phyloP scores from a whole-genome alignment of 139 green algal genomes.

The Parachlorella kessleri region DNA sequence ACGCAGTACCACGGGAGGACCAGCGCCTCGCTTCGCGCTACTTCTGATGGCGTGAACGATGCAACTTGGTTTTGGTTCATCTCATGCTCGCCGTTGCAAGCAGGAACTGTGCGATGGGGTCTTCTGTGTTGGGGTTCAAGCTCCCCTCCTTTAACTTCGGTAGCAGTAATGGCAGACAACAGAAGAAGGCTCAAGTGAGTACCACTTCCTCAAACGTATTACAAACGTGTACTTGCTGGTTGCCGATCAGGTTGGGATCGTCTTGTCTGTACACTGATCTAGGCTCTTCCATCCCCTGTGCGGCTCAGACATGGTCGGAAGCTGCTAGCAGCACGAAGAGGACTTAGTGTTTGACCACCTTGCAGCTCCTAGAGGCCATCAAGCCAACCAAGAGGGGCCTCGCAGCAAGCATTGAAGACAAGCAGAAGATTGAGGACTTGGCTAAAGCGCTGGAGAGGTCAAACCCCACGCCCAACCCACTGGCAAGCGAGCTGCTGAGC shows the following conservation, averaged over 20 bases:
- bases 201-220: background rate
- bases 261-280: background rate
- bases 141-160: background rate
- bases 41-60: no score
- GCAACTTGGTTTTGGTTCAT: no score
- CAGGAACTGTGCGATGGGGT: background rate
- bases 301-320: no score
- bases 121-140: background rate
- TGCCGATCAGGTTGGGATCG: background rate
- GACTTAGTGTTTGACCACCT: no score
- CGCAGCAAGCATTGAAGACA: constrained; percentile 49
- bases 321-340: no score
- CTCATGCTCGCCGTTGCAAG: no score
- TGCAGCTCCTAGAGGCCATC: constrained; percentile 67
- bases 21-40: no score
- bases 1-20: no score
- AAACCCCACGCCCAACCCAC: constrained; percentile 71
- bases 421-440: constrained; percentile 58
- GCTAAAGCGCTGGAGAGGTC: constrained; percentile 61
- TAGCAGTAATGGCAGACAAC: background rate
- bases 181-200: background rate
- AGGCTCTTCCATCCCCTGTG: background rate
- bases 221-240: background rate
- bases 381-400: constrained; percentile 56
- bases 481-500: constrained; percentile 59